A percentile compares a stretch with the other conserved stretches of the same genome.
phyloP scores from a whole-genome alignment of 140 eudicot genomes.

The Oenanthe javanica region DNA sequence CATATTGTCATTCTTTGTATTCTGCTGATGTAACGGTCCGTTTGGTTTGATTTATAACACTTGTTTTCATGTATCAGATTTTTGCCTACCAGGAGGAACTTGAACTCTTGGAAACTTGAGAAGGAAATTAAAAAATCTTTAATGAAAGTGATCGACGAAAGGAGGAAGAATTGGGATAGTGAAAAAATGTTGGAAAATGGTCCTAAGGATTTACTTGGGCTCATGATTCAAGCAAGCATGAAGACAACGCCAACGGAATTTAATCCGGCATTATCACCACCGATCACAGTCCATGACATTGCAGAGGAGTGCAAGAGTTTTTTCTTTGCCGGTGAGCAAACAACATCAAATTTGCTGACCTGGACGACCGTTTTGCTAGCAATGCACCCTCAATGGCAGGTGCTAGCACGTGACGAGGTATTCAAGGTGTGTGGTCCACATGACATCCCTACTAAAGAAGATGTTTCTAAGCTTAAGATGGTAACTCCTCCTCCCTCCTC shows the following conservation, averaged over 20 bases:
- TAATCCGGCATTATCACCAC: not conserved
- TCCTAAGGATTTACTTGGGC: constrained; percentile 37
- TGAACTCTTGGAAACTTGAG: constrained; percentile 46
- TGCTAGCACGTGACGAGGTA: constrained; percentile 58
- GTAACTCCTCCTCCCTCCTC: constrained; percentile 14
- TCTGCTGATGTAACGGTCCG: not conserved
- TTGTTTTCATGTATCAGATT: constrained; percentile 21
- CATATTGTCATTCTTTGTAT: not conserved
- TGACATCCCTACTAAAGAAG: constrained; percentile 41
- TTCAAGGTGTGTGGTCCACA: constrained; percentile 51
- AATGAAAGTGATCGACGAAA: constrained; percentile 31
- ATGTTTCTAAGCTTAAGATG: constrained; percentile 40
- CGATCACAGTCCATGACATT: constrained; percentile 32
- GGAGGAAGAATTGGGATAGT: constrained; percentile 15
- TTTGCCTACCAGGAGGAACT: constrained; percentile 42
- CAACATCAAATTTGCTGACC: constrained; percentile 43
- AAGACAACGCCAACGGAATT: not conserved
- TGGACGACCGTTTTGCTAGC: constrained; percentile 46
- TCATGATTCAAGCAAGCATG: constrained; percentile 29
- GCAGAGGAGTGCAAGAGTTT: constrained; percentile 55
- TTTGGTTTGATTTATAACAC: not conserved
- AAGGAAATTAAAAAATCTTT: constrained; percentile 39
- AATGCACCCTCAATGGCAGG: constrained; percentile 67
- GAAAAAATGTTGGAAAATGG: constrained; percentile 20
- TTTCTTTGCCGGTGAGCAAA: constrained; percentile 50